A percentile compares a stretch with the other conserved stretches of the same genome.
These are phyloP conservation scores for Sarcomyxa edulis DNA, from an alignment of 768 basidiomycete genomes.

Conservation along the genomic window DNA sequence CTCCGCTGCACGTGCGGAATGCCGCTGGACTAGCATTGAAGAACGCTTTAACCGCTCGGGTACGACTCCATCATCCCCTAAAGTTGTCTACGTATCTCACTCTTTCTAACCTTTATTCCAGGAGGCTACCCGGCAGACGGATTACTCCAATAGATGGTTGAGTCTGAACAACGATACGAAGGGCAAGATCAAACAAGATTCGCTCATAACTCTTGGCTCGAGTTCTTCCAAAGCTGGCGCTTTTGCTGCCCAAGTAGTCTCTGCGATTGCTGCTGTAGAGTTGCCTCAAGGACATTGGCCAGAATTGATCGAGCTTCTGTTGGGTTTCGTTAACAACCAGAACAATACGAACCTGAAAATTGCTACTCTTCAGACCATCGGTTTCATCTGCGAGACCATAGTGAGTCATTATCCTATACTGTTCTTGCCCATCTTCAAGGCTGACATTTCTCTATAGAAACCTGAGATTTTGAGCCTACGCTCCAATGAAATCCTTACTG, in stretches of 20 bases:
- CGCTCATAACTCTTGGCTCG: conserved; percentile 79
- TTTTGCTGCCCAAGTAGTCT: conserved; percentile 89
- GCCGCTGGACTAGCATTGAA: conserved; percentile 97
- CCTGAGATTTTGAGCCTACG: conserved; percentile 85
- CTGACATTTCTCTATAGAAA: conserved; percentile 51
- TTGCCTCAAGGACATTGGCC: conserved; percentile 86
- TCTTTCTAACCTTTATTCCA: conserved; percentile 26
- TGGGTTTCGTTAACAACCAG: conserved; percentile 79
- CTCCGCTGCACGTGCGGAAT: conserved; percentile 73
- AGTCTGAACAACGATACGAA: conserved; percentile 62
- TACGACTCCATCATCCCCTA: conserved; percentile 38
- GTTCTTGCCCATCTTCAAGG: conserved; percentile 4
- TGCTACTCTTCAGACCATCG: conserved; percentile 90
- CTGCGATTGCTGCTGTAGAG: conserved; percentile 92
- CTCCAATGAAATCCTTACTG: conserved; percentile 96
- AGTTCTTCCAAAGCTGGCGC: conserved; percentile 66
- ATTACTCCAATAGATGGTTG: conserved; percentile 79
- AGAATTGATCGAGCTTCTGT: conserved; percentile 81
- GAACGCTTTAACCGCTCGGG: conserved; percentile 88
- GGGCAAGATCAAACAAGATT: conserved; percentile 82
- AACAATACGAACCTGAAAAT: conserved; percentile 72
- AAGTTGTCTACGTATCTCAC: conserved; percentile 15
- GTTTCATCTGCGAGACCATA: conserved; percentile 95
- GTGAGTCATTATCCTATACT: conserved; percentile 48
- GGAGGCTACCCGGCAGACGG: conserved; percentile 71